Percentiles rank a stretch among this genome's conserved stretches.
Conservation (phyloP, 441 rosid genomes). For the Pelargonium cotyledonis region DNA sequence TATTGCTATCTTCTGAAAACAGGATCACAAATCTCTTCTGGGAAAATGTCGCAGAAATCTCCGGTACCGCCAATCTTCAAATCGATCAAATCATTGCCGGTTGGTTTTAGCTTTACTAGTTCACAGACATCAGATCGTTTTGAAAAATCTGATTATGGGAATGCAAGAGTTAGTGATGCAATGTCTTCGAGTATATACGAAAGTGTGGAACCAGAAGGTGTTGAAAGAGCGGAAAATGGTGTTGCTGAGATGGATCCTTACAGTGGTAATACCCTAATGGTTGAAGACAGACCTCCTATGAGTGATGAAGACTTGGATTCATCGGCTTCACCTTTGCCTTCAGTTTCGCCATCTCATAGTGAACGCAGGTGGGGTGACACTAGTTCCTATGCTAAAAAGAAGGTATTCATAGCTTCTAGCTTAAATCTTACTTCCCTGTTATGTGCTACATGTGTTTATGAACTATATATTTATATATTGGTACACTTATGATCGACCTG, state of each 20-base stretch:
- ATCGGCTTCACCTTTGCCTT: constrained; percentile 39
- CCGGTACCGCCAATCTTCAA: constrained; percentile 47
- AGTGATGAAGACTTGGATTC: constrained; percentile 48
- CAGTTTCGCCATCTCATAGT: constrained; percentile 36
- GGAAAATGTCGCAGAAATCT: constrained; percentile 49
- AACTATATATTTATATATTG: background rate
- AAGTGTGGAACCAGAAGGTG: constrained; percentile 31
- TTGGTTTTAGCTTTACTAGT: constrained; percentile 50
- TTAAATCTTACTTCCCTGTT: background rate
- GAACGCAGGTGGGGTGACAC: constrained; percentile 80
- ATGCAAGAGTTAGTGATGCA: constrained; percentile 21
- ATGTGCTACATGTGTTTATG: background rate
- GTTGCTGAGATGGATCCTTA: constrained; percentile 51
- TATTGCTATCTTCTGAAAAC: constrained; percentile 26
- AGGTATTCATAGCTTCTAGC: constrained; percentile 38
- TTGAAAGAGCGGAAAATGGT: constrained; percentile 29
- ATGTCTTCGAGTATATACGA: constrained; percentile 32
- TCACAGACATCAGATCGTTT: constrained; percentile 37
- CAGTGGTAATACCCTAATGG: constrained; percentile 28
- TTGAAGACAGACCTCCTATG: constrained; percentile 42
- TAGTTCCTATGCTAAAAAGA: constrained; percentile 59
- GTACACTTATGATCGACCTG: background rate
- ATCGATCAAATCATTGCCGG: constrained; percentile 68
- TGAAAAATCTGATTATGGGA: constrained; percentile 26
- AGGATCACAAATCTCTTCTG: constrained; percentile 24